A percentile compares a stretch with the other conserved stretches of the same genome.
Evolutionary conservation across 1,284 basidiomycete genomes (phyloP).

Genomic region (Ganoderma lingzhi): DNA sequence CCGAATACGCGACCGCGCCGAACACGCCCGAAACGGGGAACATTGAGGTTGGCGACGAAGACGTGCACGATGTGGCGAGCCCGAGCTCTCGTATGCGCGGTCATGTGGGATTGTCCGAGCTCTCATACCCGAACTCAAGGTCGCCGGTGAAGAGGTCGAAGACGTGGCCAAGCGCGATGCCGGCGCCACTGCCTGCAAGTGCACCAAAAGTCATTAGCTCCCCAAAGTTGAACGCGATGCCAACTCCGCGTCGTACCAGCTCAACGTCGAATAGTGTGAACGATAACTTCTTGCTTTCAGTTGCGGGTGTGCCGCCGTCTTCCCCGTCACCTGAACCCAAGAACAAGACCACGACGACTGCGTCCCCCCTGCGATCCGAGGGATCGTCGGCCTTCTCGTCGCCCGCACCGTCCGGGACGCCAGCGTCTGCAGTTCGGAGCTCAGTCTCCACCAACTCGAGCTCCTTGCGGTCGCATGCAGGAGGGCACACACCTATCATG

Average conservation of each 20-base stretch:
- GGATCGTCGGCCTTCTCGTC: background rate
- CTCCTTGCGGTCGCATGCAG: conserved; percentile 9
- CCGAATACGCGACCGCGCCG: conserved; percentile 25
- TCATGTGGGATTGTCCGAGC: background rate
- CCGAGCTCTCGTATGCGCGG: background rate
- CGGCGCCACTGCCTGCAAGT: background rate
- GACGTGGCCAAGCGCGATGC: conserved; percentile 1
- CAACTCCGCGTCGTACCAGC: background rate
- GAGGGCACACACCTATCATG: conserved; percentile 19
- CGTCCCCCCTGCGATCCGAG: background rate
- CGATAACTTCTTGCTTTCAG: background rate
- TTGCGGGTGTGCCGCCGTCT: background rate
- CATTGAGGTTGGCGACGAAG: background rate
- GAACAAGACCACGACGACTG: background rate
- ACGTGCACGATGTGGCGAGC: background rate
- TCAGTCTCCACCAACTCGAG: background rate
- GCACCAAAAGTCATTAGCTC: conserved; percentile 4
- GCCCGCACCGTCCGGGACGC: background rate
- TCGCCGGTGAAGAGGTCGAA: background rate
- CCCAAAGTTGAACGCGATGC: background rate
- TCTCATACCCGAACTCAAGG: background rate
- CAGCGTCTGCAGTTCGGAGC: background rate
- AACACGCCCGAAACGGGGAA: conserved; percentile 8
- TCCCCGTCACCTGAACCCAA: background rate
- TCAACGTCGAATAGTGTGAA: background rate